Evolutionary conservation across 371 early-diverging fungal species (phyloP), one percentile per base, ranked within the genome.

Genomic region (Mortierella sp.): DNA sequence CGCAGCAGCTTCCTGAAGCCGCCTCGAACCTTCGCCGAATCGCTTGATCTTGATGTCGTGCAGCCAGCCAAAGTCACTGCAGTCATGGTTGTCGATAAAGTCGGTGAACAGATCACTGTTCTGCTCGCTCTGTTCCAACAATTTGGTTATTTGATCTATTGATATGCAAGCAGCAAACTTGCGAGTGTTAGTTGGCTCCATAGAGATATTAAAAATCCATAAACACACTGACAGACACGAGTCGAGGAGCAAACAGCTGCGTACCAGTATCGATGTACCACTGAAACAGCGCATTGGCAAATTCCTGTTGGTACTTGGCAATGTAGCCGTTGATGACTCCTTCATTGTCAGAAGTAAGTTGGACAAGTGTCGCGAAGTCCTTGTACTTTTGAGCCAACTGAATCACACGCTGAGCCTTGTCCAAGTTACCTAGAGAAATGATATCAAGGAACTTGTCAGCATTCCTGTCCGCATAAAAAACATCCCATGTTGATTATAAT

Each of bases 31-130:
- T n/a, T 71, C 77, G 3, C 54, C 68, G 56, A 51, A 86, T 5
- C 82, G 76, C 27, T 72, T 75, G 80, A 79, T 77, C 41, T 79
- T 82, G 79, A 86, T 79, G 32, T 86, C 82, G 38, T 86, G 86
- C 51, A 86, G 44, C 86, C 86, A 86, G 32, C 82, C 79, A 27
- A 86, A n/a, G 21, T 79, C 80, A n/a, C 63, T 56, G 54, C 79
- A 77, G 32, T 76, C 75, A 16, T 76, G 75, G 18, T 29, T 77
- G 27, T 86, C 82, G 32, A 86, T 29, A 32, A 75, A 86, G 1
- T 72, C 54, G 12, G 82, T 82, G 14, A 86, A 79, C 18, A 82
- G 32, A 55, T 82, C 80, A 27, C 77, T 79, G 63, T 86, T 71
- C n/a, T 63, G 49, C 18, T 86, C 86, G n/a, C 86, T 80, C 43